Evolutionary conservation across 805 yeast species (phyloP).

Genomic region (Myxozyma monticola): DNA sequence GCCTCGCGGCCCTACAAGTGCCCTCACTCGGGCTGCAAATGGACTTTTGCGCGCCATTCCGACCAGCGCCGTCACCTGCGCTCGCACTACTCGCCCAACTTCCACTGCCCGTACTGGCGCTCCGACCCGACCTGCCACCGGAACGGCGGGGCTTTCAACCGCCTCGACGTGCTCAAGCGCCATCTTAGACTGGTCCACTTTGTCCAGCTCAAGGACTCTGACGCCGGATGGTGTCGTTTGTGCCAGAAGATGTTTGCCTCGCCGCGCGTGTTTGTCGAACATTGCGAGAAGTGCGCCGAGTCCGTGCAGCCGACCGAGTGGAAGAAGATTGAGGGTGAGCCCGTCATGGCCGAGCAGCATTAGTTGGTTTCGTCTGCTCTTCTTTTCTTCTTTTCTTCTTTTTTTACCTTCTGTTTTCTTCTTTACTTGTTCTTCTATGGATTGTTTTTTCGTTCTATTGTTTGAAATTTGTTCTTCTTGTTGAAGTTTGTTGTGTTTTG

Average conservation of each 20-base stretch:
- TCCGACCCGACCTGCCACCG: conserved; percentile 70
- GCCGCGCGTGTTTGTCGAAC: conserved; percentile 61
- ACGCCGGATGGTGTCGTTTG: conserved; percentile 66
- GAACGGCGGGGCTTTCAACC: conserved; percentile 71
- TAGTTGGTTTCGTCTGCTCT: no score
- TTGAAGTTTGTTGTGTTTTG: no score
- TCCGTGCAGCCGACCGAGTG: conserved; percentile 31
- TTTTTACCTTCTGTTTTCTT: no score
- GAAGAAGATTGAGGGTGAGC: conserved; percentile 27
- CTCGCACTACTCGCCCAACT: conserved; percentile 65
- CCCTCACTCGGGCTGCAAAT: conserved; percentile 50
- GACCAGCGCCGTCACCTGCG: conserved; percentile 68
- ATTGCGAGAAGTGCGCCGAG: conserved; percentile 63
- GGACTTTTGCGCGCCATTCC: conserved; percentile 70
- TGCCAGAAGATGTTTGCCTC: conserved; percentile 59
- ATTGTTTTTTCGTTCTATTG: no score
- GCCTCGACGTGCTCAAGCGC: conserved; percentile 72
- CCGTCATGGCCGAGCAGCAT: no score
- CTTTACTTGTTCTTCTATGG: no score
- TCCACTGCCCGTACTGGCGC: conserved; percentile 73
- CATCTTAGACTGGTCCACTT: conserved; percentile 71
- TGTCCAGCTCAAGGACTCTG: conserved; percentile 49
- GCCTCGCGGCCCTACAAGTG: conserved; percentile 40
- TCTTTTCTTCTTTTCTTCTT: no score
- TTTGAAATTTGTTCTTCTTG: no score